A percentile compares a stretch with the other conserved stretches of the same genome.
phyloP scores from a whole-genome alignment of 192 early-diverging fungal genomes.

The Chytriomyces sp. region DNA sequence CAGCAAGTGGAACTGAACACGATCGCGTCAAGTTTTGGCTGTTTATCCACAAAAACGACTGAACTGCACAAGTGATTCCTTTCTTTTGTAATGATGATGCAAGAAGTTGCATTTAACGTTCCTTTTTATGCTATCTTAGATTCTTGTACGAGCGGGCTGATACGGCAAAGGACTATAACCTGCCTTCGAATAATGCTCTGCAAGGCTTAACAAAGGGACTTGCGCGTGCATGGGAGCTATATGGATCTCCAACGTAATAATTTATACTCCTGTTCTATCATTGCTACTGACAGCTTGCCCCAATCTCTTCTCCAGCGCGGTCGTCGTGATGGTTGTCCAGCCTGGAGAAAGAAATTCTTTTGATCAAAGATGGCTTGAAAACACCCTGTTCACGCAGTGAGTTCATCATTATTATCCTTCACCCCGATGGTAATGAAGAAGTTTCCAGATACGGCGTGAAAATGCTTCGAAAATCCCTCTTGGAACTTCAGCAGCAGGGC shows the following conservation, averaged over 20 bases:
- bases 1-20: slow-evolving; percentile 98
- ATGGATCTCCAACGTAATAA: slow-evolving; percentile 52
- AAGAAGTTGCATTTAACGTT: neutral
- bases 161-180: slow-evolving; percentile 38
- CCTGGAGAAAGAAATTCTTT: slow-evolving; percentile 90
- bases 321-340: slow-evolving; percentile 88
- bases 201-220: slow-evolving; percentile 75
- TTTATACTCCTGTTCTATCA: neutral
- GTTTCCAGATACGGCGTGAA: slow-evolving; percentile 10
- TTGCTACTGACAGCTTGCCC: slow-evolving; percentile 19
- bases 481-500: slow-evolving; percentile 70
- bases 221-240: slow-evolving; percentile 67
- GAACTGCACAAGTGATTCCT: slow-evolving; percentile 76
- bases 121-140: slow-evolving; percentile 13
- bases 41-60: slow-evolving; percentile 73
- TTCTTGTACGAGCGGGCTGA: slow-evolving; percentile 42
- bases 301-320: slow-evolving; percentile 53
- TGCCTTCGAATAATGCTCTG: slow-evolving; percentile 68
- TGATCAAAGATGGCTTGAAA: slow-evolving; percentile 91
- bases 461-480: slow-evolving; percentile 67
- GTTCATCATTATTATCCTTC: neutral
- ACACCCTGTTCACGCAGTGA: slow-evolving; percentile 68
- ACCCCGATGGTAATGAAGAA: neutral
- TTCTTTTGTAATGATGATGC: neutral
- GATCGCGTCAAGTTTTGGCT: slow-evolving; percentile 83